Conservation (phyloP, 306 rosid genomes). For the Cicer judaicum region DNA sequence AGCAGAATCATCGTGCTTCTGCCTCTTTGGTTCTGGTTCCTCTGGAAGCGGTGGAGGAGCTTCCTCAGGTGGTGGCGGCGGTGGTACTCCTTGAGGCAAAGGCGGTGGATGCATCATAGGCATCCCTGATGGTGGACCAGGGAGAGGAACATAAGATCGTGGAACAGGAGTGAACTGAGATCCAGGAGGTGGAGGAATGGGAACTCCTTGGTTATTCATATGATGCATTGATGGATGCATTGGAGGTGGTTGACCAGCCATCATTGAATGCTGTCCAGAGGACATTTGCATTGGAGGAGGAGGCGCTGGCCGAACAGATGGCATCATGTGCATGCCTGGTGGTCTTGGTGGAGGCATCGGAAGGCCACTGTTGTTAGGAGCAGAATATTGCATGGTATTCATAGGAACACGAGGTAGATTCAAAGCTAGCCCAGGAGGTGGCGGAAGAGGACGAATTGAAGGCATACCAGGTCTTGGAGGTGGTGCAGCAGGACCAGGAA, state of each 20-base stretch:
- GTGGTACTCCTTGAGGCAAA: constrained; percentile 83
- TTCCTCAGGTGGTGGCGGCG: constrained; percentile 93
- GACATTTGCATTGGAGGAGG: constrained; percentile 67
- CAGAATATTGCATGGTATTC: constrained; percentile 67
- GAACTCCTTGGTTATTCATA: constrained; percentile 60
- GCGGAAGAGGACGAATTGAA: constrained; percentile 86
- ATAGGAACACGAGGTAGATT: constrained; percentile 81
- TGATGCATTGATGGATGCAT: constrained; percentile 64
- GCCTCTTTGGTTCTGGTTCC: constrained; percentile 95
- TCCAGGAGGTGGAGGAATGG: constrained; percentile 91
- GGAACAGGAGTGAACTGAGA: constrained; percentile 75
- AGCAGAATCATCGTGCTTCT: constrained; percentile 81
- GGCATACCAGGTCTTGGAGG: constrained; percentile 92
- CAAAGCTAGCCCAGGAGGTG: constrained; percentile 89
- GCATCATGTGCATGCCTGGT: constrained; percentile 62
- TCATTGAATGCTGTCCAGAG: constrained; percentile 70
- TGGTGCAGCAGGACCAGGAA: constrained; percentile 92
- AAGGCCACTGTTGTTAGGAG: constrained; percentile 60
- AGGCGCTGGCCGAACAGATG: constrained; percentile 67
- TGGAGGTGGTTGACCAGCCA: constrained; percentile 64
- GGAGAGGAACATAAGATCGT: constrained; percentile 62
- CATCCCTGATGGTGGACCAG: constrained; percentile 66
- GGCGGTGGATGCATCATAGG: constrained; percentile 90
- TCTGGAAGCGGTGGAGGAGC: constrained; percentile 98
- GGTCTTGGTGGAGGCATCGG: constrained; percentile 72